Evolutionary conservation across 2,329 filamentous ascomycete genomes (phyloP).

Genomic region (Microdochium paspali): DNA sequence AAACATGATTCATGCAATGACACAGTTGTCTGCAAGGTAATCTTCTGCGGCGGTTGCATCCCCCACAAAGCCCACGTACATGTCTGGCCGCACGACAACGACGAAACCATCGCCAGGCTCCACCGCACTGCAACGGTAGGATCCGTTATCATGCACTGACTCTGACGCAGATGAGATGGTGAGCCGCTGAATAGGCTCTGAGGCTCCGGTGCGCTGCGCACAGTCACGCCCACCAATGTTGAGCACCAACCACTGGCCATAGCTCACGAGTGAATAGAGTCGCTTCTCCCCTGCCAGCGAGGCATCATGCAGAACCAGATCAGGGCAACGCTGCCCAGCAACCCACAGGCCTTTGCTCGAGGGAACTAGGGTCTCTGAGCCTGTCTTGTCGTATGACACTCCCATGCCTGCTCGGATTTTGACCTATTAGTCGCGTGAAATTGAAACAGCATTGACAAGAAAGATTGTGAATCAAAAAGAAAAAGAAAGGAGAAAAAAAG

Average conservation of each 20-base stretch:
- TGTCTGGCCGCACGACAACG: constrained; percentile 28
- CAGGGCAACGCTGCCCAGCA: constrained; percentile 26
- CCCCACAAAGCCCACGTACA: constrained; percentile 28
- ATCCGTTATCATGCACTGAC: neutral
- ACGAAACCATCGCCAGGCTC: constrained; percentile 13
- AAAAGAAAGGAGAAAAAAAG: no score
- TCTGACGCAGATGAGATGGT: no score
- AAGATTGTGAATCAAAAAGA: no score
- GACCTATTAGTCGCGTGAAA: no score
- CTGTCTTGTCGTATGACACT: constrained; percentile 25
- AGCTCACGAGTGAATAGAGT: constrained; percentile 20
- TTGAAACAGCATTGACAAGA: no score
- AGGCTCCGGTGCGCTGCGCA: no score
- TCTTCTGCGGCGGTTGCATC: constrained; percentile 13
- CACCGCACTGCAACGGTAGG: constrained; percentile 17
- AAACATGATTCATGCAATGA: neutral
- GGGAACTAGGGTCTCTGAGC: constrained; percentile 22
- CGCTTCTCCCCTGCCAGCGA: constrained; percentile 9
- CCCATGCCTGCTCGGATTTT: constrained; percentile 26
- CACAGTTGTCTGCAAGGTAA: constrained; percentile 8
- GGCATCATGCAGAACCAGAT: constrained; percentile 16
- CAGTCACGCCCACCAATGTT: constrained; percentile 2
- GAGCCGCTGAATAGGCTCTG: no score
- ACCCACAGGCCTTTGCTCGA: constrained; percentile 25
- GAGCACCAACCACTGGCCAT: constrained; percentile 22